Evolutionary conservation across 257 asterid genomes (phyloP).

Genomic region (Solanum peruvianum): DNA sequence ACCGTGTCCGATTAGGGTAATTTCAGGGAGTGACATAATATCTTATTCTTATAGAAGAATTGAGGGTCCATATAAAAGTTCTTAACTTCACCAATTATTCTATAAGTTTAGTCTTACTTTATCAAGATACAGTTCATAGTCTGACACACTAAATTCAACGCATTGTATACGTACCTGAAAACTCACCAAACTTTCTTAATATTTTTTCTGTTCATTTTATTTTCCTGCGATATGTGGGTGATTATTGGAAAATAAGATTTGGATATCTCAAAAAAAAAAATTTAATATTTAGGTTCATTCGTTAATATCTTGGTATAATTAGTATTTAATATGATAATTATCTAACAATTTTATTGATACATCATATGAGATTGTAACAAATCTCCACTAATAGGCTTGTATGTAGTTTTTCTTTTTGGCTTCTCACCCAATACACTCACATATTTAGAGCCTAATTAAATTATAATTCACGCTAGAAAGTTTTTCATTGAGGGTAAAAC

Average conservation of each 20-base stretch:
- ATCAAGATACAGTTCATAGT: not conserved
- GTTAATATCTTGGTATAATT: not conserved
- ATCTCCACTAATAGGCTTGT: not conserved
- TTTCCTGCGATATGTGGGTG: not conserved
- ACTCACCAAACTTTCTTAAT: not conserved
- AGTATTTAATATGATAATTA: not conserved
- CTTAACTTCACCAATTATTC: not conserved
- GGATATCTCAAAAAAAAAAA: not conserved
- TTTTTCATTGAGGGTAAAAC: not conserved
- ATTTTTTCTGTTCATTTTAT: too few relatives aligned
- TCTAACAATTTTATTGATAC: not conserved
- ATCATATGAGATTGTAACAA: not conserved
- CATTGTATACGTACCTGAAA: too few relatives aligned
- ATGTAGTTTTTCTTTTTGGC: too few relatives aligned
- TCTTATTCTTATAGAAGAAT: too few relatives aligned
- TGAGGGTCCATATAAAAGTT: too few relatives aligned
- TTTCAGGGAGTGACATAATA: not conserved
- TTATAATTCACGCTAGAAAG: rapidly evolving
- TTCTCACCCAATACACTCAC: rapidly evolving
- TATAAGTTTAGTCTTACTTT: not conserved
- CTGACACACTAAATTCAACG: not conserved
- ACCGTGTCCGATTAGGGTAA: rapidly evolving
- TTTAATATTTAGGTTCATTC: too few relatives aligned
- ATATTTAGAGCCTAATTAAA: too few relatives aligned
- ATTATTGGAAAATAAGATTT: not conserved